Evolutionary conservation across 768 basidiomycete genomes (phyloP), one percentile per base, ranked within the genome.

Genomic region (Phlegmacium glaucopus): DNA sequence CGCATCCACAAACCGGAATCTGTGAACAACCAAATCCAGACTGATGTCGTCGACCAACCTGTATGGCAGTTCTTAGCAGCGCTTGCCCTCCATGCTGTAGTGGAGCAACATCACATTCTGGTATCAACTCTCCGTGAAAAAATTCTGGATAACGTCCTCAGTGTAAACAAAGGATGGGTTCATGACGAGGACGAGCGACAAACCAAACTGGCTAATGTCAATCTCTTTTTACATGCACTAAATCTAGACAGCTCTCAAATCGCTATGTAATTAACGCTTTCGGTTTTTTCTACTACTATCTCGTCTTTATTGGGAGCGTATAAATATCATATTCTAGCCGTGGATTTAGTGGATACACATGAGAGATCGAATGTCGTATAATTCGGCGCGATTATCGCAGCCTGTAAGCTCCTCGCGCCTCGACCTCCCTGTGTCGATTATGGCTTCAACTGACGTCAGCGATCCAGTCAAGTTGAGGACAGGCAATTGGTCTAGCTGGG

Each of bases 21-120:
- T 48, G 51, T 48, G 37, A 64, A 61, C 32, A 70, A 65, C 39
- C 67, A 61, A 12, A 67, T 67, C 25, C 68, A 75, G 1, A 75
- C 77, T 27, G 87, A 89, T 61, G 73, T 78, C 48, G 75, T 87
- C 45, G 92, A 95, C 67, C 88, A 90, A 64, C 90, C 88, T 11
- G 89, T 92, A n/a, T 96, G 94, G 93, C 87, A 90, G 62, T 90
- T 94, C 75, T 78, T 96, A 29, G 90, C 93, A 6, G 84, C 91
- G 2, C 69, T 98, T 42, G 94, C 94, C 2, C 75, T 94, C 34
- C 86, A 88, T 54, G 89, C 92, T 10, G 80, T 81, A 40, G 74
- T 82, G 36, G 87, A 92, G 55, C 92, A 99, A 64, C 95, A 98
- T 63, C 88, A 90, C 53, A 71, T 82, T 38, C 77, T 99, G 39